Conservation (phyloP, 2,329 filamentous ascomycete genomes). For the Seiridium cupressi region DNA sequence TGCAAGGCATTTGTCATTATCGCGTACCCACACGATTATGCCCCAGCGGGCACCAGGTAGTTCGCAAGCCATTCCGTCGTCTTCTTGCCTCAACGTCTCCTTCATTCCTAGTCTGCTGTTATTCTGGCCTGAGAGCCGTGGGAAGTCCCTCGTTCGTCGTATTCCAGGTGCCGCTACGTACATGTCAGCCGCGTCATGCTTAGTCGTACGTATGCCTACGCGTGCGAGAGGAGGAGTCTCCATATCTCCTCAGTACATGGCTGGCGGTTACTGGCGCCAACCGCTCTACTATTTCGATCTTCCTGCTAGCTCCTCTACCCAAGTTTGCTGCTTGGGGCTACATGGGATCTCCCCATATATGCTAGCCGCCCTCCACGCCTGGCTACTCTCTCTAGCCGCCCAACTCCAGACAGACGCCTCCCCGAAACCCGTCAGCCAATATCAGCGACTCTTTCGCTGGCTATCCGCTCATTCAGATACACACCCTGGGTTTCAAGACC, state of each 20-base stretch:
- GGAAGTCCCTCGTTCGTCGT: too few species aligned
- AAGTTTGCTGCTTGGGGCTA: not conserved
- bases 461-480: constrained; percentile 47
- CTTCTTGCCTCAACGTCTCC: too few species aligned
- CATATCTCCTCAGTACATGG: constrained; percentile 17
- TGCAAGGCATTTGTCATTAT: not conserved
- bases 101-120: too few species aligned
- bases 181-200: too few species aligned
- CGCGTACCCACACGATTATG: too few species aligned
- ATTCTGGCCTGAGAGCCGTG: too few species aligned
- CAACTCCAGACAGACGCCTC: constrained; percentile 48
- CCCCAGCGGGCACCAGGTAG: too few species aligned
- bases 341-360: constrained; percentile 10
- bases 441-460: constrained; percentile 39
- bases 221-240: too few species aligned
- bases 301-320: constrained; percentile 14
- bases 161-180: too few species aligned
- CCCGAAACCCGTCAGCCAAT: constrained; percentile 46
- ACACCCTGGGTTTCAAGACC: constrained; percentile 50
- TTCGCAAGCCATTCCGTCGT: too few species aligned
- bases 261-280: constrained; percentile 33
- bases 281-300: constrained; percentile 28
- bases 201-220: too few species aligned
- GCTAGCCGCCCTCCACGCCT: constrained; percentile 32
- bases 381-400: constrained; percentile 40